Conservation (phyloP, 257 asterid genomes). For the Solanum sejunctum region DNA sequence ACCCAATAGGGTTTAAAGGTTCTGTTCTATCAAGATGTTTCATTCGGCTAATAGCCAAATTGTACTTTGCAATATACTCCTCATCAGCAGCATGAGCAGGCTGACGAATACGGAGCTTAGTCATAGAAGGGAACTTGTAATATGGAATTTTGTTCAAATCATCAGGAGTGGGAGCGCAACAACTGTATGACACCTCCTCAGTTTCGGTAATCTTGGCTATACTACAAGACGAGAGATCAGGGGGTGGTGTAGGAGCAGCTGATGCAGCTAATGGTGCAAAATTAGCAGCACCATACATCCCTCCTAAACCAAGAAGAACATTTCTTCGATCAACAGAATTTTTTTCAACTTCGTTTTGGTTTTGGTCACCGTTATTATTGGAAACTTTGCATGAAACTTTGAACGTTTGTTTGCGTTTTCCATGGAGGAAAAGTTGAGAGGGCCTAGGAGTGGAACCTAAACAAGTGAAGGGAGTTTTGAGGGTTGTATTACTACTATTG, state of each 20-base stretch:
- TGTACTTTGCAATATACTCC: not conserved
- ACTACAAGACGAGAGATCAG: not conserved
- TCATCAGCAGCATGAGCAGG: not conserved
- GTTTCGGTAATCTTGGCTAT: not conserved
- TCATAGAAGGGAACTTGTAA: not conserved
- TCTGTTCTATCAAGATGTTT: not conserved
- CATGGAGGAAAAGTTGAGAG: not conserved
- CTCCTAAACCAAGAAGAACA: not conserved
- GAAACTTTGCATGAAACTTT: not conserved
- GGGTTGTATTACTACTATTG: not conserved
- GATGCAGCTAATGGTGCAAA: not conserved
- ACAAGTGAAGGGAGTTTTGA: not conserved
- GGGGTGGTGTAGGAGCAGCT: not conserved
- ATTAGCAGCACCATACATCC: not conserved
- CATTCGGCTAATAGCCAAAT: not conserved
- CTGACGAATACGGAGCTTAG: not conserved
- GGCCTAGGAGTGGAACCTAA: not conserved
- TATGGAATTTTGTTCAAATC: not conserved
- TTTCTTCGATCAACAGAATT: not conserved
- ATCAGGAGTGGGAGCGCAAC: not conserved
- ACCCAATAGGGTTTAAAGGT: not conserved
- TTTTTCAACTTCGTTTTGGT: not conserved
- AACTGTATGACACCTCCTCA: not conserved
- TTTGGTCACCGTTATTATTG: not conserved
- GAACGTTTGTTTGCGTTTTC: not conserved